Base-by-base conservation (phyloP, 2,329 filamentous ascomycete species). In the Penicillium oxalicum region DNA sequence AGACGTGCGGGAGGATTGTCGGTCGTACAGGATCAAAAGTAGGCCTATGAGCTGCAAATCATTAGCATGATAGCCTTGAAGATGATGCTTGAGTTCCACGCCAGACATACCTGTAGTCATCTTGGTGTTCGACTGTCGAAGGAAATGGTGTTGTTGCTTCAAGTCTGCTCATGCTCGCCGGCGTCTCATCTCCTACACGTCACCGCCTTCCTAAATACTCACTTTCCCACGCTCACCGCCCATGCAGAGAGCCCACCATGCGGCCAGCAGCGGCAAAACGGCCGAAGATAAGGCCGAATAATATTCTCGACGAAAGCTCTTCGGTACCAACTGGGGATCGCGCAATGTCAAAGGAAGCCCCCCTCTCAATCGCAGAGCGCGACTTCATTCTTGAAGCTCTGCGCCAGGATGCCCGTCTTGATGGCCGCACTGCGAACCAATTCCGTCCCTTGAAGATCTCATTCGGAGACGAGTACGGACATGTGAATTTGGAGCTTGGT, bases 391-490 rank as follows among this genome's bases (percentile, higher is more conserved):
- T 84, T 52, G 81, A 94, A 65, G 91, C 91, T 39, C 80, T 98
- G 9, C 78, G 84, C 60, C 83, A 95, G 63, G 82, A 87, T 57
- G 74, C 91, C 51, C 87, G 93, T 25, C 75, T 96, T 50, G 93
- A 98, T 71, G 87, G 87, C 60, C 87, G 93, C 56, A 75, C 78
- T 50, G 79, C 91, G 49, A 88, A 96, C 63, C 78, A 90, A 61
- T 93, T 88, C 70, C 83, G 93, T 57, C 77, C 82, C 41, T 69
- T 96, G 40, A 80, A 86, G 51, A 78, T 98, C 51, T 80, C 77
- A 3, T 95, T 97, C 70, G 90, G 90, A 44, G 86, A 95, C 55
- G 88, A 95, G 61, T 91, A 91, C 77, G 93, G 93, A 54, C 83
- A 91, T 59, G 88, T 86, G 59, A 88, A 95, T 63, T 87, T 96